Percentiles rank a stretch among this genome's conserved stretches.
Evolutionary conservation across 805 yeast genomes (phyloP).

Genomic region (Barnettozyma sucrosica): DNA sequence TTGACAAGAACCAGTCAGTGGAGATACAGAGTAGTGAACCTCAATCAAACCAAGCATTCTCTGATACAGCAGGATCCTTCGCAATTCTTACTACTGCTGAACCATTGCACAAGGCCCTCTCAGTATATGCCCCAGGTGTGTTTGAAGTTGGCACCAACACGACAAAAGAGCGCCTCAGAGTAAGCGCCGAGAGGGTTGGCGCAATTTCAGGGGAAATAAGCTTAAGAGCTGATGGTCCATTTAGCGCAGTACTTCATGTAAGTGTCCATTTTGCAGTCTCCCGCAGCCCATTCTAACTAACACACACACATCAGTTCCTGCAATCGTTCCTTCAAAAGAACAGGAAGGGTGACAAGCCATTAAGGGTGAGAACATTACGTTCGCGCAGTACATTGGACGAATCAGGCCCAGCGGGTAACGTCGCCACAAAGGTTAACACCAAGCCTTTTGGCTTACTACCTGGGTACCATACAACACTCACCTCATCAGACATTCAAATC

Average conservation of each 20-base stretch:
- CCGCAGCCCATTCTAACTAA: background rate
- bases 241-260: background rate
- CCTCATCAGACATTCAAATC: background rate
- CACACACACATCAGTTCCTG: background rate
- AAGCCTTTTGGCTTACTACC: background rate
- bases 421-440: background rate
- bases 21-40: background rate
- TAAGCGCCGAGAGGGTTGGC: constrained; percentile 2
- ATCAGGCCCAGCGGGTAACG: background rate
- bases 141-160: background rate
- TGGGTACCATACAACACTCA: background rate
- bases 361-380: background rate
- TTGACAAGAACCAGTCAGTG: background rate
- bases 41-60: background rate
- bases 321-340: background rate
- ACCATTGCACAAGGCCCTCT: background rate
- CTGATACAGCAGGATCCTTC: background rate
- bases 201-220: constrained; percentile 4
- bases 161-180: background rate
- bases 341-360: background rate
- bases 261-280: background rate
- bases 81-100: background rate
- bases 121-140: constrained; percentile 5
- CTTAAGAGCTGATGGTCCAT: background rate
- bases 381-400: background rate